Conservation (phyloP, 768 basidiomycete species). For the Suillus americanus region DNA sequence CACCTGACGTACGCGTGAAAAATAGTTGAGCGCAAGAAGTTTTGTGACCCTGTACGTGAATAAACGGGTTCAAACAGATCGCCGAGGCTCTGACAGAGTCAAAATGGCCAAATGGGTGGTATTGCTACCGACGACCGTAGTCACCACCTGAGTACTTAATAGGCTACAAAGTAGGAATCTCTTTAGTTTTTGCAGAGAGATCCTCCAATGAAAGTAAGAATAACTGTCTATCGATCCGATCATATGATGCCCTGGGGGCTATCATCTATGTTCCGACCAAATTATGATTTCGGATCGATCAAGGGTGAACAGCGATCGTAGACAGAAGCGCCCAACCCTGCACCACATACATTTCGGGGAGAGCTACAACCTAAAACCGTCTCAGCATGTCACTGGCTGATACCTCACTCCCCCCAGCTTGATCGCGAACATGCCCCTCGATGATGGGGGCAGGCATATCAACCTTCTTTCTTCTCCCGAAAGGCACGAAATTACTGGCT, state of each 20-base stretch:
- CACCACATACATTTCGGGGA: background rate
- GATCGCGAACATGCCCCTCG: constrained; percentile 18
- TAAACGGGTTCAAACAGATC: background rate
- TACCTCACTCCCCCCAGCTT: constrained; percentile 22
- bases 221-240: background rate
- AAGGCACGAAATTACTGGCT: constrained; percentile 64
- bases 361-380: constrained; percentile 18
- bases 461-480: constrained; percentile 52
- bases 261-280: background rate
- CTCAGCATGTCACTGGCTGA: constrained; percentile 42
- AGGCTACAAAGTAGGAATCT: background rate
- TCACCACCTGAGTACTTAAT: background rate
- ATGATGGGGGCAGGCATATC: constrained; percentile 24
- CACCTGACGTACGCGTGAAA: background rate
- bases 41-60: background rate
- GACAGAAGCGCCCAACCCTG: background rate
- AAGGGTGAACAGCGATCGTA: background rate
- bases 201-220: background rate
- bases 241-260: background rate
- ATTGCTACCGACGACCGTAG: background rate
- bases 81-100: background rate
- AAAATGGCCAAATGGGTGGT: background rate
- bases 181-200: background rate
- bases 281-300: background rate
- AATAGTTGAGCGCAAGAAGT: background rate